Conservation (phyloP, 139 green algal genomes). For the Chlamydomonas sp. region DNA sequence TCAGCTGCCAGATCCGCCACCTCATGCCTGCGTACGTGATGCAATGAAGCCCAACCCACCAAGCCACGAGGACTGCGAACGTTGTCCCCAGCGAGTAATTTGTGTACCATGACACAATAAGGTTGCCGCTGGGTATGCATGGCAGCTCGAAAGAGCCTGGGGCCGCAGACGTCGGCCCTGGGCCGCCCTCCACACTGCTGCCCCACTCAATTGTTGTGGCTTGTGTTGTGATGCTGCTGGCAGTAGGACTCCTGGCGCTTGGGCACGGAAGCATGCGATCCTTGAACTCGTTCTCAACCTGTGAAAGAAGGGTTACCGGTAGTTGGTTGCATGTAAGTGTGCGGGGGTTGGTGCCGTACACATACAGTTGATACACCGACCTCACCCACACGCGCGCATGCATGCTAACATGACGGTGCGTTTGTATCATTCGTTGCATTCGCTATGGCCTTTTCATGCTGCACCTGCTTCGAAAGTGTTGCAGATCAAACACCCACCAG, state of each 20-base stretch:
- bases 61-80: background rate
- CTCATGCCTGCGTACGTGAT: background rate
- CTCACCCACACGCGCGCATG: too few species aligned
- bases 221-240: background rate
- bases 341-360: too few species aligned
- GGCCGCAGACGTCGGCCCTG: too few species aligned
- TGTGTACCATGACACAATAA: background rate
- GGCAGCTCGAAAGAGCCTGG: background rate
- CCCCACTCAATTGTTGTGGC: background rate
- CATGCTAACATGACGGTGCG: too few species aligned
- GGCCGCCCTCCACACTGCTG: background rate
- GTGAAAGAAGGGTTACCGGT: too few species aligned
- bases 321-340: too few species aligned
- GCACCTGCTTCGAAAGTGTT: too few species aligned
- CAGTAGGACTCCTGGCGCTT: background rate
- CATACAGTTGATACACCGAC: too few species aligned
- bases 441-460: too few species aligned
- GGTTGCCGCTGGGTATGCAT: background rate
- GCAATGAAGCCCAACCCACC: background rate
- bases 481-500: background rate
- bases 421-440: too few species aligned
- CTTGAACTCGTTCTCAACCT: background rate
- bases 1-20: background rate
- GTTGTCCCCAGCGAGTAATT: background rate
- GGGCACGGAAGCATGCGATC: background rate